These are phyloP conservation scores for Saccharomycopsis schoenii DNA, from an alignment of 805 yeast genomes.

Conservation along the genomic window DNA sequence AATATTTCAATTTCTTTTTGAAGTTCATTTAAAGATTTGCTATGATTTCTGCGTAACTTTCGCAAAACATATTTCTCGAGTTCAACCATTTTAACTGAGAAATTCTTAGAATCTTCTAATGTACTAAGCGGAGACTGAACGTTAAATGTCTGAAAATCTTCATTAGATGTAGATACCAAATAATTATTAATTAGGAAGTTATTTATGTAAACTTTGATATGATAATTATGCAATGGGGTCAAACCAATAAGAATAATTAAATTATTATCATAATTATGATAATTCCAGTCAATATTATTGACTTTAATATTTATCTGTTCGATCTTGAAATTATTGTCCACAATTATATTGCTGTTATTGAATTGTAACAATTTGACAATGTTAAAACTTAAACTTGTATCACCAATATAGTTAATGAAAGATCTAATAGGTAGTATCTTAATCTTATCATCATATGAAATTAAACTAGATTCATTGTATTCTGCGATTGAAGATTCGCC, in stretches of 20 bases:
- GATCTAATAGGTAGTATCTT: constrained; percentile 24
- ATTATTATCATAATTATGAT: constrained; percentile 31
- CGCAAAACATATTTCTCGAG: constrained; percentile 50
- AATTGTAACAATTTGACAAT: constrained; percentile 35
- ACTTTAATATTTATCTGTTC: constrained; percentile 32
- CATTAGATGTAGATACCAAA: constrained; percentile 11
- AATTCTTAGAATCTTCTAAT: constrained; percentile 51
- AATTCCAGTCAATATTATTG: constrained; percentile 54
- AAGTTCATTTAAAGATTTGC: constrained; percentile 40
- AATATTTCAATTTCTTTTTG: constrained; percentile 48
- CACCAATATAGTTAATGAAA: constrained; percentile 40
- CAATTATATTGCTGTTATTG: not conserved
- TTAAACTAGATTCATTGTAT: constrained; percentile 16
- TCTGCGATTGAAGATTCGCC: constrained; percentile 26
- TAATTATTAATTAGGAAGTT: constrained; percentile 19
- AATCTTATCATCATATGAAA: constrained; percentile 21
- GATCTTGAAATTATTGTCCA: constrained; percentile 15
- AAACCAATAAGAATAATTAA: constrained; percentile 54
- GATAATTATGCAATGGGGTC: constrained; percentile 56
- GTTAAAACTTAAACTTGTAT: constrained; percentile 36
- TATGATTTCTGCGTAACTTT: constrained; percentile 46
- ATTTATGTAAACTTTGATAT: constrained; percentile 37
- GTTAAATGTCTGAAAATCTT: constrained; percentile 2
- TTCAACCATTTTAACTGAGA: constrained; percentile 49
- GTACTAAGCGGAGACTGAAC: constrained; percentile 48